Conservation (phyloP, 805 yeast species). For the Kluyveromyces lactis region DNA sequence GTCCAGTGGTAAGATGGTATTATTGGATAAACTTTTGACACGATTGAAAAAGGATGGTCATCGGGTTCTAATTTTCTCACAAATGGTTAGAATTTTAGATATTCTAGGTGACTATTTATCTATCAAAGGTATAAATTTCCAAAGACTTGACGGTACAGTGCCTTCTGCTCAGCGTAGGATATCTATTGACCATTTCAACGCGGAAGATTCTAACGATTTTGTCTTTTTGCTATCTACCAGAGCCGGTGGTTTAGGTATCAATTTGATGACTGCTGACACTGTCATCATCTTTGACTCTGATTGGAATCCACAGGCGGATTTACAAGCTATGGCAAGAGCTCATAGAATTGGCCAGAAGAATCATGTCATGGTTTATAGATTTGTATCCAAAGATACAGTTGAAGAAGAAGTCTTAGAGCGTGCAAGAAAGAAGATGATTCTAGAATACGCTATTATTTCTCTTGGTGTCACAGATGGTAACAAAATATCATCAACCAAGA, state of each 20-base stretch:
- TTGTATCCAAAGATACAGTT: constrained; percentile 96
- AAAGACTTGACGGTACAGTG: constrained; percentile 92
- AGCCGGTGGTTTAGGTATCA: constrained; percentile 98
- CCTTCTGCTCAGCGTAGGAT: constrained; percentile 90
- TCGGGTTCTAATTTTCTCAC: constrained; percentile 88
- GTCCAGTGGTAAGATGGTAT: constrained; percentile 98
- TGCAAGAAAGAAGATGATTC: constrained; percentile 95
- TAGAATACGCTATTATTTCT: constrained; percentile 95
- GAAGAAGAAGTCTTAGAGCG: constrained; percentile 96
- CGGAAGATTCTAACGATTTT: constrained; percentile 87
- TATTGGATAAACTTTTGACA: constrained; percentile 79
- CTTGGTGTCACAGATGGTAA: constrained; percentile 81
- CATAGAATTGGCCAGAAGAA: constrained; percentile 99
- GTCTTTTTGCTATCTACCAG: constrained; percentile 86
- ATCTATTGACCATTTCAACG: constrained; percentile 93
- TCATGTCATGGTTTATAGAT: constrained; percentile 94
- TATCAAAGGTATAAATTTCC: constrained; percentile 81
- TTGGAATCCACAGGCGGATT: constrained; percentile 99
- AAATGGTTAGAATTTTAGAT: constrained; percentile 95
- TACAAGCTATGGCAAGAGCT: constrained; percentile 99
- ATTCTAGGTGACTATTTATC: constrained; percentile 88
- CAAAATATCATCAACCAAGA: constrained; percentile 38
- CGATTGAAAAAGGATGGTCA: constrained; percentile 90
- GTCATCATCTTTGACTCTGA: constrained; percentile 96
- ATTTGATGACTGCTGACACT: constrained; percentile 98